Percentiles rank a stretch among this genome's conserved stretches.
Evolutionary conservation across 2,329 filamentous ascomycete genomes (phyloP).

Genomic region (Zymoseptoria passerinii): DNA sequence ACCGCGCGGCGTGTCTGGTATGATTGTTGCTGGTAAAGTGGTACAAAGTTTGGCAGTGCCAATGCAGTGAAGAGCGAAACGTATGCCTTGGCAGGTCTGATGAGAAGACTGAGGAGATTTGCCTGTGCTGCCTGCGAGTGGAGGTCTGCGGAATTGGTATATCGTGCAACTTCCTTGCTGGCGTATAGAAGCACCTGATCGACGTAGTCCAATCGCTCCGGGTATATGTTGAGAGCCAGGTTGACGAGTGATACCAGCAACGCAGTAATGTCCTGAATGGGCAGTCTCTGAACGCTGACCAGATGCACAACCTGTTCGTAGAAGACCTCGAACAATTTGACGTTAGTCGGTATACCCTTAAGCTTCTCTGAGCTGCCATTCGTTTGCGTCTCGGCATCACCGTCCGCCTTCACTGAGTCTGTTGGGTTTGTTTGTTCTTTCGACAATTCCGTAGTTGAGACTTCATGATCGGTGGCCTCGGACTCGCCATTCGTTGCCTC

Average conservation of each 20-base stretch:
- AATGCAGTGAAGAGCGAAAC: constrained; percentile 93
- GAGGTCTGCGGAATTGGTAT: constrained; percentile 89
- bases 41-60: constrained; percentile 83
- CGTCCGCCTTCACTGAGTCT: constrained; percentile 20
- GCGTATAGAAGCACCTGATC: constrained; percentile 90
- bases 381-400: constrained; percentile 26
- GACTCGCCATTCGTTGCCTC: constrained; percentile 23
- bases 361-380: constrained; percentile 39
- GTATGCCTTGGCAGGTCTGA: constrained; percentile 83
- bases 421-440: constrained; percentile 11
- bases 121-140: constrained; percentile 82
- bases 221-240: constrained; percentile 91
- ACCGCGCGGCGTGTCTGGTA: constrained; percentile 88
- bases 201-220: constrained; percentile 83
- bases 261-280: constrained; percentile 90
- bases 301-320: constrained; percentile 92
- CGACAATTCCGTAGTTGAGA: constrained; percentile 24
- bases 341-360: constrained; percentile 60
- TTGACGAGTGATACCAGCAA: constrained; percentile 90
- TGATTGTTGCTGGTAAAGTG: constrained; percentile 81
- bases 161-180: constrained; percentile 74
- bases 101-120: constrained; percentile 80
- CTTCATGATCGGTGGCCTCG: constrained; percentile 12
- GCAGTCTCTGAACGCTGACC: constrained; percentile 80
- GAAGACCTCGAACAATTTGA: constrained; percentile 94